Evolutionary conservation across 257 asterid species (phyloP).

Genomic region (Scutellaria barbata): DNA sequence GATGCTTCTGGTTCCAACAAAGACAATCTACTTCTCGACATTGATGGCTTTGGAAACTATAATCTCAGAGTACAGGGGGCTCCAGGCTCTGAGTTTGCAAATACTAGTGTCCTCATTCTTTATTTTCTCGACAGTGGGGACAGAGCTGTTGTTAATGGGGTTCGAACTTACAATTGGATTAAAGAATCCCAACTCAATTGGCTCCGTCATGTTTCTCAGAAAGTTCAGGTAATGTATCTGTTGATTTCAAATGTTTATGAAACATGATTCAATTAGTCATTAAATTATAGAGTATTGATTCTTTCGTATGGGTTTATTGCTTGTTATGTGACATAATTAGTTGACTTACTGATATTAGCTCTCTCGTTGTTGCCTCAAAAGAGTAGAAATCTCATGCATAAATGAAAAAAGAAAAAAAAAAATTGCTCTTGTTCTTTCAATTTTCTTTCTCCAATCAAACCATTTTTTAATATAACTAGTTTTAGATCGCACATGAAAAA

Average conservation of each 20-base stretch:
- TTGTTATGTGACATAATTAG: not conserved
- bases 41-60: slow-evolving; percentile 91
- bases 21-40: slow-evolving; percentile 36
- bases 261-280: not conserved
- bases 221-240: slow-evolving; percentile 54
- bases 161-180: slow-evolving; percentile 87
- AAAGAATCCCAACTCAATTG: slow-evolving; percentile 90
- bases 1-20: slow-evolving; percentile 37
- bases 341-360: too few relatives aligned
- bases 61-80: slow-evolving; percentile 78
- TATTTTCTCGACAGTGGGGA: slow-evolving; percentile 96
- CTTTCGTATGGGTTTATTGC: not conserved
- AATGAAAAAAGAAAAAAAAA: too few relatives aligned
- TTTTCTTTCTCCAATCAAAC: too few relatives aligned
- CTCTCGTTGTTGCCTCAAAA: not conserved
- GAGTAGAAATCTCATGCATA: not conserved
- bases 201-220: slow-evolving; percentile 63
- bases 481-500: too few relatives aligned
- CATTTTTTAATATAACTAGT: too few relatives aligned
- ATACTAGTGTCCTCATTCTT: slow-evolving; percentile 72
- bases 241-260: not conserved
- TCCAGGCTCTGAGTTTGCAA: slow-evolving; percentile 68
- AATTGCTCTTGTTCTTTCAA: too few relatives aligned
- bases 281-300: not conserved
- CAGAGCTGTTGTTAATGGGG: slow-evolving; percentile 70